Conservation (phyloP, 1,284 basidiomycete species). For the Moesziomyces sp. region DNA sequence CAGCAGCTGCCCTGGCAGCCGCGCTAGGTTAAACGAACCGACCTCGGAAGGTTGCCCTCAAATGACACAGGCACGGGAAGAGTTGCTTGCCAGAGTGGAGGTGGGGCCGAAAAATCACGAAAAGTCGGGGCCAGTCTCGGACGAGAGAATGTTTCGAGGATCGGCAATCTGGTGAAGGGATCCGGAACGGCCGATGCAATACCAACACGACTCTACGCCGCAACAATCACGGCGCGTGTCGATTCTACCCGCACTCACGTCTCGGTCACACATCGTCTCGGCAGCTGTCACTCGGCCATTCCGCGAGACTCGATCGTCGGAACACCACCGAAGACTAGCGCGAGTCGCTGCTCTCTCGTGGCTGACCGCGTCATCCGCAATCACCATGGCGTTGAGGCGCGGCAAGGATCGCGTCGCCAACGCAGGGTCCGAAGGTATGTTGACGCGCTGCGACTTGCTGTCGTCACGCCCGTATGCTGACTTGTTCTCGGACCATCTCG, state of each 20-base stretch:
- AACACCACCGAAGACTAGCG: slow-evolving; percentile 1
- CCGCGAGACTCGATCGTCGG: background rate
- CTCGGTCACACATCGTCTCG: no score
- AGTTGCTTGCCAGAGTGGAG: background rate
- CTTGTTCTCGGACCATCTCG: no score
- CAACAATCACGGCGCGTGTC: background rate
- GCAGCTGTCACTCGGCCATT: background rate
- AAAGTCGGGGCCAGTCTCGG: background rate
- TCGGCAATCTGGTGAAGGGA: background rate
- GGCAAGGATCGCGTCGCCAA: slow-evolving; percentile 46
- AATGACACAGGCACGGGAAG: no score
- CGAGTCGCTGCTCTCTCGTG: background rate
- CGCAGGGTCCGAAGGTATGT: slow-evolving; percentile 42
- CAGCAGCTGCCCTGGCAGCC: background rate
- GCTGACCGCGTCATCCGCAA: background rate
- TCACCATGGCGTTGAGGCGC: slow-evolving; percentile 36
- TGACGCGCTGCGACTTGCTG: background rate
- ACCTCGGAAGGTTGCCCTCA: no score
- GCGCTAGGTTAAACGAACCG: no score
- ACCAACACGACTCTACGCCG: background rate
- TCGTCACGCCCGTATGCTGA: background rate
- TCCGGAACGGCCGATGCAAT: background rate
- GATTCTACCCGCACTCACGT: background rate
- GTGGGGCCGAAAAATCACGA: background rate
- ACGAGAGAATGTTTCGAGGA: background rate